Base-by-base conservation (phyloP, 345 rosid genomes). In the Populus alba region DNA sequence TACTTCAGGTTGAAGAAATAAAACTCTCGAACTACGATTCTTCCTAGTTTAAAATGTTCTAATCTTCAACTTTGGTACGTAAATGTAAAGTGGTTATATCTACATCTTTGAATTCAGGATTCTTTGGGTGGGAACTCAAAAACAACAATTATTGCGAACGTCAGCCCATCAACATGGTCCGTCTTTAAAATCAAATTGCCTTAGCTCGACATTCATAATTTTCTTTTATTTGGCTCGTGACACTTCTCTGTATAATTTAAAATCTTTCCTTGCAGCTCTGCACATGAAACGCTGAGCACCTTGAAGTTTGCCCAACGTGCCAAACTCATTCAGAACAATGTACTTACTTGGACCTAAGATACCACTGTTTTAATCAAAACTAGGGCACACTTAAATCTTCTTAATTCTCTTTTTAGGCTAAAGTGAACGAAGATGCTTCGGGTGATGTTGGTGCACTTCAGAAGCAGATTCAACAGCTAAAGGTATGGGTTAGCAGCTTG, bases 241-340 rank as follows among this genome's bases (percentile, higher is more conserved):
- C 6, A 47, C 11, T 47, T 12, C 20, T 69, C 12, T 27, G 29
- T 71, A 80, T 68, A 65, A 16, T 25, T 29, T 51, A 73, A 20
- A 35, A 33, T n/a, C 51, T 66, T 72, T 57, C 71, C 77, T 79
- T 85, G 85, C 94, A 95, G 99, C 80, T 90, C 97, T 75, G 86
- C 90, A 37, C 87, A 83, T 88, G 99, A 95, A 91, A 95, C 98
- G 35, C 83, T 95, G 72, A 92, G 97, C 87, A 95, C 99, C 67
- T 87, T 95, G 79, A 93, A 93, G 88, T 95, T 95, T 82, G 97
- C 98, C 6, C 99, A 95, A 87, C 93, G 99, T 78, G 97, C 98
- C 59, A 95, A 95, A 88, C 94, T 93, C 81, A 95, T 95, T 81
- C 96, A 92, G 85, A 95, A 95, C 81, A 89, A 95, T 79, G 99